Conservation (phyloP, 371 early-diverging fungal species). For the Chytridiales sp. region DNA sequence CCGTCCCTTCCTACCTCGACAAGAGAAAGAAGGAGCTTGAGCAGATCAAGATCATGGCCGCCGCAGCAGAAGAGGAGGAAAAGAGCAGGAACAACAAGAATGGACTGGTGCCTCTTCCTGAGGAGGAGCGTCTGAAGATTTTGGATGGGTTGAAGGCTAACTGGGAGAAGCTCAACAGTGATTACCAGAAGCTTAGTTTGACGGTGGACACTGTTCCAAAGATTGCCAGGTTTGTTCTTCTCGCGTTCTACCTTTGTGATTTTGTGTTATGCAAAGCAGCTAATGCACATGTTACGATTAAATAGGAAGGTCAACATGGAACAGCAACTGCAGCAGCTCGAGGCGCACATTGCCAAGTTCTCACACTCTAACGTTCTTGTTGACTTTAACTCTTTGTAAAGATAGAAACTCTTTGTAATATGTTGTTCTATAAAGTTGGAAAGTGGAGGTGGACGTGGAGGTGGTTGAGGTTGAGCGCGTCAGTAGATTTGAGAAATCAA, state of each 20-base stretch:
- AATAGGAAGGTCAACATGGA: conserved; percentile 57
- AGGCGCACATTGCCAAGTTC: conserved; percentile 51
- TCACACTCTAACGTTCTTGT: conserved; percentile 51
- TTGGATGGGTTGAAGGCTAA: conserved; percentile 49
- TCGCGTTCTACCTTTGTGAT: not conserved
- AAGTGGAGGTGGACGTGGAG: too few species aligned
- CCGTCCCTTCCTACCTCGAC: conserved; percentile 40
- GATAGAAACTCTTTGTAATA: too few species aligned
- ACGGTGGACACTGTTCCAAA: conserved; percentile 59
- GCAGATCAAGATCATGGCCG: conserved; percentile 6
- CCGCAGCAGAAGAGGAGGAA: conserved; percentile 15
- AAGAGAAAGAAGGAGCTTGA: conserved; percentile 22
- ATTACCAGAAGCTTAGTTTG: conserved; percentile 52
- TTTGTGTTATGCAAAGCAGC: not conserved
- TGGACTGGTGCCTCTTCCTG: conserved; percentile 46
- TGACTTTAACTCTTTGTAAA: conserved; percentile 39
- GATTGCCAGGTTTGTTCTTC: conserved; percentile 44
- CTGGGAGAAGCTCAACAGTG: conserved; percentile 50
- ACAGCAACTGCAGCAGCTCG: conserved; percentile 51
- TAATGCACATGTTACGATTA: not conserved
- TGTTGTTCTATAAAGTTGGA: too few species aligned
- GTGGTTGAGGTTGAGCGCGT: too few species aligned
- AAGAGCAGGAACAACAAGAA: conserved; percentile 22
- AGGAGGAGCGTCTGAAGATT: conserved; percentile 46
- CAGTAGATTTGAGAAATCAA: too few species aligned